Evolutionary conservation across 257 asterid species (phyloP).

Genomic region (Solanum dulcamara): DNA sequence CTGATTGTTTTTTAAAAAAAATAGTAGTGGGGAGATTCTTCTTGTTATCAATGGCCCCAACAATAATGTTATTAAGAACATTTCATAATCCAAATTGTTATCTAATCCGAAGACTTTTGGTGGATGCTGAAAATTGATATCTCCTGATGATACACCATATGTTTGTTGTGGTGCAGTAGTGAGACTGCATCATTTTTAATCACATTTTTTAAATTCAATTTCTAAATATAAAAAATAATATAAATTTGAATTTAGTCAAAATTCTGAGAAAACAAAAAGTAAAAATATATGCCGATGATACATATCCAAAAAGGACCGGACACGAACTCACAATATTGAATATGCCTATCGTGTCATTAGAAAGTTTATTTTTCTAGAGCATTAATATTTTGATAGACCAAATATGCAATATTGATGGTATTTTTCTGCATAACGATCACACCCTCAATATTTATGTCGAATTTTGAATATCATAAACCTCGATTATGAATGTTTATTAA

Average conservation of each 20-base stretch:
- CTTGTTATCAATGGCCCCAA: constrained; percentile 13
- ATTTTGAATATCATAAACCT: neutral
- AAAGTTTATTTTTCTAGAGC: neutral
- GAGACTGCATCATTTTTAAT: no score
- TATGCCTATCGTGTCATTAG: neutral
- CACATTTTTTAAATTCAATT: no score
- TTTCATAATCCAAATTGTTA: neutral
- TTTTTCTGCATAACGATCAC: neutral
- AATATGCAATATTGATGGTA: neutral
- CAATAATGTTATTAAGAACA: constrained; percentile 14
- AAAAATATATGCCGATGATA: constrained; percentile 17
- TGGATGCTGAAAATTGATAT: constrained; percentile 7
- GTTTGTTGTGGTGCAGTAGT: no score
- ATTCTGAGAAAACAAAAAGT: no score
- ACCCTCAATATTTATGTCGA: neutral
- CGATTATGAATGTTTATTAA: neutral
- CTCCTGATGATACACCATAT: no score
- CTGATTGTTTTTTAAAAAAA: neutral
- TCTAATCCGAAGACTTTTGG: constrained; percentile 13
- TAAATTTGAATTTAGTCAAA: no score
- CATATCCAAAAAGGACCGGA: neutral
- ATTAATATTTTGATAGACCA: neutral
- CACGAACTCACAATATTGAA: neutral
- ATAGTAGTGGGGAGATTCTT: neutral
- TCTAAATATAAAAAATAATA: no score